Percentiles rank a stretch among this genome's conserved stretches.
phyloP scores from a whole-genome alignment of 1,284 basidiomycete species.

The Pseudozyma thailandica region DNA sequence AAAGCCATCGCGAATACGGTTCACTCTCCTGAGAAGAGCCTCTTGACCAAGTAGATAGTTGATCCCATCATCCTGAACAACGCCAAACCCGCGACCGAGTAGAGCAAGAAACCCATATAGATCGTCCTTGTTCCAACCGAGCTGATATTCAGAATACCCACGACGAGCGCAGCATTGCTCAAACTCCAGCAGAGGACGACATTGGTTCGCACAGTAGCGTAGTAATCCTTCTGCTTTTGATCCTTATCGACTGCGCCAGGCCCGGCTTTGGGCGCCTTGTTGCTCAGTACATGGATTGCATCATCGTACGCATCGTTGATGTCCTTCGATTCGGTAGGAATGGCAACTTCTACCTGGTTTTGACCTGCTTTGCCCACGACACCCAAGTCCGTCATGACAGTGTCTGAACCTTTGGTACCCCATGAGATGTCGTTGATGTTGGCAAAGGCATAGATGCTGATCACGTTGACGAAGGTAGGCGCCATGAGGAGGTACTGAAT shows the following conservation, averaged over 20 bases:
- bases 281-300: conserved; percentile 62
- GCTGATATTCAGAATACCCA: conserved; percentile 61
- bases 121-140: conserved; percentile 35
- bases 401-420: conserved; percentile 67
- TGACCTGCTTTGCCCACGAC: conserved; percentile 41
- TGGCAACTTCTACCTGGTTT: conserved; percentile 61
- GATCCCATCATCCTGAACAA: conserved; percentile 56
- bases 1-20: not conserved
- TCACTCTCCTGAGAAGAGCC: conserved; percentile 59
- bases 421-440: conserved; percentile 65
- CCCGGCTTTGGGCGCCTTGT: conserved; percentile 45
- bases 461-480: conserved; percentile 65
- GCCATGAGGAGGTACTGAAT: conserved; percentile 65
- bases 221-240: conserved; percentile 63
- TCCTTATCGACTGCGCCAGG: conserved; percentile 49
- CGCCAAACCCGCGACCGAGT: conserved; percentile 58
- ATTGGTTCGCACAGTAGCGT: conserved; percentile 83
- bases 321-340: conserved; percentile 64
- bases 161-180: conserved; percentile 62
- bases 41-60: conserved; percentile 53
- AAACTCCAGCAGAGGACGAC: conserved; percentile 82
- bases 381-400: conserved; percentile 60
- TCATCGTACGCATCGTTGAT: conserved; percentile 66
- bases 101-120: conserved; percentile 66
- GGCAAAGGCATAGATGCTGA: conserved; percentile 67